A percentile compares a stretch with the other conserved stretches of the same genome.
Evolutionary conservation across 2,329 filamentous ascomycete species (phyloP).

Genomic region (Tolypocladium nubicola): DNA sequence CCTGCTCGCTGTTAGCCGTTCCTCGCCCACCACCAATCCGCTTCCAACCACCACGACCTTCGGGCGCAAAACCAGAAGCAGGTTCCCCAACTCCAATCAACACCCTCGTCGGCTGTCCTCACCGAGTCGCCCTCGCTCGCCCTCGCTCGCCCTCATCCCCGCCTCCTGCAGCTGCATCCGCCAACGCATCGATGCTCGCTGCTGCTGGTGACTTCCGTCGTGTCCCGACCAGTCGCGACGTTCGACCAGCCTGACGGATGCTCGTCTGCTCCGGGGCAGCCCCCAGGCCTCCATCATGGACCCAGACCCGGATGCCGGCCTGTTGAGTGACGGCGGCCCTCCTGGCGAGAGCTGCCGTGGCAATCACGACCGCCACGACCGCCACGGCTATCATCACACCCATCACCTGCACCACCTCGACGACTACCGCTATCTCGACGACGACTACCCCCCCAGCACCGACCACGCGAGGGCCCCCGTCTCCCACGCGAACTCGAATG

Average conservation of each 20-base stretch:
- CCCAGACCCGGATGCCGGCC: slow-evolving; percentile 20
- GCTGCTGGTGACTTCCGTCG: slow-evolving; percentile 31
- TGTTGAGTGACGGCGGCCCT: slow-evolving; percentile 6
- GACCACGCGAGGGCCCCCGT: slow-evolving; percentile 2
- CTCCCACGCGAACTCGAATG: slow-evolving; percentile 1
- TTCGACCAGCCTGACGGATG: slow-evolving; percentile 32
- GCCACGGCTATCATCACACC: slow-evolving; percentile 15
- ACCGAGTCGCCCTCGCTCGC: not conserved
- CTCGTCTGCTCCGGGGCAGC: slow-evolving; percentile 28
- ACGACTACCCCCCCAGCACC: not conserved
- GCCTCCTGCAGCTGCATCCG: not conserved
- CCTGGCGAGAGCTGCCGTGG: slow-evolving; percentile 11
- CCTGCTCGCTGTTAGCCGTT: not conserved
- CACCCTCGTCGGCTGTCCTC: slow-evolving; percentile 1
- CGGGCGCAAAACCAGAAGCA: not conserved
- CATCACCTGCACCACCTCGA: slow-evolving; percentile 14
- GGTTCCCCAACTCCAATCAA: not conserved
- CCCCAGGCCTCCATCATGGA: slow-evolving; percentile 11
- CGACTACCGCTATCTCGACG: slow-evolving; percentile 10
- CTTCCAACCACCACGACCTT: not conserved
- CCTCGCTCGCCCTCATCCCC: not conserved
- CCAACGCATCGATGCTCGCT: slow-evolving; percentile 37
- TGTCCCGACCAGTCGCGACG: slow-evolving; percentile 28
- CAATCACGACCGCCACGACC: slow-evolving; percentile 13
- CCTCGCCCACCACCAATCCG: not conserved